Base-by-base conservation (phyloP, 2,329 filamentous ascomycete genomes). In the Aspergillus intermedius region DNA sequence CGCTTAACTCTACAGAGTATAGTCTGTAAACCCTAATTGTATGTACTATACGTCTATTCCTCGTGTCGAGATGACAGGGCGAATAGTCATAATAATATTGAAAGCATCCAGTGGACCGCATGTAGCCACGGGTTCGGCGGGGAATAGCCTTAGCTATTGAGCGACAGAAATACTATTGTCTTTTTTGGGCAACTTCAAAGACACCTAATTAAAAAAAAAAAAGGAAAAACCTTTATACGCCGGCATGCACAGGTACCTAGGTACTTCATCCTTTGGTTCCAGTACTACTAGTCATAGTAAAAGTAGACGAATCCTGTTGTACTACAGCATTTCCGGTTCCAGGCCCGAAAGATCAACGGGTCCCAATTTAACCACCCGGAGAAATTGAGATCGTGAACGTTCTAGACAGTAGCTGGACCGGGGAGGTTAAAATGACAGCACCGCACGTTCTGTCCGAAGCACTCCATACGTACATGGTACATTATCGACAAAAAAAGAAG, bases 301-400 rank as follows among this genome's bases (percentile, higher is more conserved):
- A 30, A 30, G 25, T 12, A 30, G 25, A 30, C 25, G 25, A 30
- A 30, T 30, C 25, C 25, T 30, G 25, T 48, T 41, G 35, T 48
- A 42, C 39, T 37, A 22, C 25, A 25, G 22, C 43, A 23, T 40
- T 46, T 45, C 32, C 13, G 34, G 49, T 47, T 54, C 52, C 46
- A 54, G 50, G 49, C 21, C 52, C 50, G 47, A 53, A 42, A 44
- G 54, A 56, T 56, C 52, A 53, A 51, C 54, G 45, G 40, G 30
- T 17, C 39, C 46, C 49, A 56, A 53, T 51, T 54, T 52, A 46
- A 44, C 47, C 41, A 43, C 37, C 15, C 37, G 37, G 37, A 21
- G 37, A 40, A 22, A 40, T 21, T 40, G 37, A 40, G 37, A 40
- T 40, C 37, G 37, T 40, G 37, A 22, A 21, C 37, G 37, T 17